Evolutionary conservation across 768 basidiomycete species (phyloP).

Genomic region (Mycena leptocephala): DNA sequence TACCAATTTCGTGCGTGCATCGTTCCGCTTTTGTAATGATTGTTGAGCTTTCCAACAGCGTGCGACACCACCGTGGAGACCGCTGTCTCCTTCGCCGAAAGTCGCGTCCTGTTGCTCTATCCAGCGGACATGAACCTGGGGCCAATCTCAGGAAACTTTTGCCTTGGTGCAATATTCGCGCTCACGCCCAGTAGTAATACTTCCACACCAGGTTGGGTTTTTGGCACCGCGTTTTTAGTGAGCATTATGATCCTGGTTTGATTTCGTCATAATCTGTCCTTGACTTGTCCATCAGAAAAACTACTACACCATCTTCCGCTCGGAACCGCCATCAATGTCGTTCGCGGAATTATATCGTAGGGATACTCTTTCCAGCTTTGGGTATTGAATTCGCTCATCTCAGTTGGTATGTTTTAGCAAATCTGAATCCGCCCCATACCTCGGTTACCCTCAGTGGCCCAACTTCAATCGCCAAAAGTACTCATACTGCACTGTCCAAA

Average conservation of each 20-base stretch:
- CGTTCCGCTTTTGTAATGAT: background rate
- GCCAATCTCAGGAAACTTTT: background rate
- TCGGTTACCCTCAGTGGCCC: background rate
- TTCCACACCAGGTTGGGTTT: background rate
- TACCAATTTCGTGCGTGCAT: constrained; percentile 2
- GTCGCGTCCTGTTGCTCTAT: background rate
- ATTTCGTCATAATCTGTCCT: background rate
- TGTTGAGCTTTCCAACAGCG: background rate
- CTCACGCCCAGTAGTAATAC: background rate
- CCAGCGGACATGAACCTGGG: background rate
- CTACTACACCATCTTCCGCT: background rate
- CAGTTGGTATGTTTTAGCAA: background rate
- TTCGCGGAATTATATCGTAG: background rate
- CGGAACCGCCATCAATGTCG: background rate
- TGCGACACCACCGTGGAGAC: background rate
- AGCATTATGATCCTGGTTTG: background rate
- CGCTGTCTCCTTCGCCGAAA: background rate
- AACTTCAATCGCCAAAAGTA: background rate
- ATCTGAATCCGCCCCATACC: background rate
- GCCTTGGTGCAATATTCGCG: background rate
- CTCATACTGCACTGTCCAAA: background rate
- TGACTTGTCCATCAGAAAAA: constrained; percentile 1
- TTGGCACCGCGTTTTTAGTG: background rate
- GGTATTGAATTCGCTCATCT: background rate
- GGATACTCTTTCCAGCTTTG: background rate